phyloP scores from a whole-genome alignment of 345 rosid species.

The Lepidium didymum region DNA sequence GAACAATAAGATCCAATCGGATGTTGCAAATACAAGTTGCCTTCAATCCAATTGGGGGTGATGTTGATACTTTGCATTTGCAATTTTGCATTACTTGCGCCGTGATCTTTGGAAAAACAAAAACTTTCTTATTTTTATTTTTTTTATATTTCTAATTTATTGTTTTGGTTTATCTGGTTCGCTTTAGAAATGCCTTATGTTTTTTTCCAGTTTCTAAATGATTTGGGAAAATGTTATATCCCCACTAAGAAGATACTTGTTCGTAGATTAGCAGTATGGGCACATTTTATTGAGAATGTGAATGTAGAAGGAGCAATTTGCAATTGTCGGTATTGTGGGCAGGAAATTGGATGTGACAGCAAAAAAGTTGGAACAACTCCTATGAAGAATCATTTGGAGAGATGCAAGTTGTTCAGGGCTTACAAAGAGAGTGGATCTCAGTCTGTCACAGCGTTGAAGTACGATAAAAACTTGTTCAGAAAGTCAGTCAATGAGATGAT shows the following conservation, averaged over 20 bases:
- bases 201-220: not conserved
- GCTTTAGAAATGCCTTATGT: not conserved
- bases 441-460: too few species aligned
- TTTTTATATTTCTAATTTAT: not conserved
- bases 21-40: slow-evolving; percentile 18
- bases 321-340: too few species aligned
- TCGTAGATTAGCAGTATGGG: too few species aligned
- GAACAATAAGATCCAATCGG: slow-evolving; percentile 2
- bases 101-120: slow-evolving; percentile 10
- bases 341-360: too few species aligned
- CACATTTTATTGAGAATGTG: too few species aligned
- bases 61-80: not conserved
- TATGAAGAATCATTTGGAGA: too few species aligned
- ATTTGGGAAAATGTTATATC: not conserved
- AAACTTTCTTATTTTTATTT: not conserved
- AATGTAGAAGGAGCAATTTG: too few species aligned
- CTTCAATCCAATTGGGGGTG: slow-evolving; percentile 14
- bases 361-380: too few species aligned
- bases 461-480: too few species aligned
- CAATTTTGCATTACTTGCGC: slow-evolving; percentile 30
- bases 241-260: not conserved
- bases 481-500: too few species aligned
- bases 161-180: not conserved
- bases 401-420: too few species aligned
- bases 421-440: too few species aligned